Base-by-base conservation (phyloP, 1,284 basidiomycete species). In the Stygiomarasmius scandens region DNA sequence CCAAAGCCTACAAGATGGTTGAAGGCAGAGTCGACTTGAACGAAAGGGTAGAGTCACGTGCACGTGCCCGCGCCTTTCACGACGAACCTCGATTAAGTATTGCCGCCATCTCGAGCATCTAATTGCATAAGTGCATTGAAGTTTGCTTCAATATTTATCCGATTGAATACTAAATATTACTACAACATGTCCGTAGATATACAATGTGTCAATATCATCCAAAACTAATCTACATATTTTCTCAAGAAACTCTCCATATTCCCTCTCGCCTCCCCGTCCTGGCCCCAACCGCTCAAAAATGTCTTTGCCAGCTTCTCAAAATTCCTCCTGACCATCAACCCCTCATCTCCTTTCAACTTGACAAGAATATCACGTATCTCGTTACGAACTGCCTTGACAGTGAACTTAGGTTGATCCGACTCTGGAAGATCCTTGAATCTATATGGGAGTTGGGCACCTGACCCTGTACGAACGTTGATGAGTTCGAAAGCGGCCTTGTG, bases 401-500 rank as follows among this genome's bases (percentile, higher is more conserved):
- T 56, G 20, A 52, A 56, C 16, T 34, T 22, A 2, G 55, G 55
- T 41, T 12, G 14, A 12, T 8, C 8, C 14, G 25, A n/a, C 14
- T 19, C 19, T 16, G 24, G 8, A 11, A 41, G 16, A 25, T 47
- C 44, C 41, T 56, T 50, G 32, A 32, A 52, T 25, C 27, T n/a
- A 23, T 47, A 52, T 19, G 55, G 55, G 11, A 56, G 46, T 12
- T 41, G 44, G 2, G 48, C 49, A 19, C 22, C 5, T n/a, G 32
- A 6, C 24, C 55, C 55, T 16, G 49, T 56, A 29, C 55, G 49
- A 4, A 56, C 50, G 34, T 56, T 44, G 10, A 56, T 27, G 8
- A 56, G 43, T 34, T 56, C 55, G 19, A 52, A 52, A 3, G 48
- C 50, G 11, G 55, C 55, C 6, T 56, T 56, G 27, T 46, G 19